Conservation (phyloP, 371 early-diverging fungal species). For the Blakeslea trispora region DNA sequence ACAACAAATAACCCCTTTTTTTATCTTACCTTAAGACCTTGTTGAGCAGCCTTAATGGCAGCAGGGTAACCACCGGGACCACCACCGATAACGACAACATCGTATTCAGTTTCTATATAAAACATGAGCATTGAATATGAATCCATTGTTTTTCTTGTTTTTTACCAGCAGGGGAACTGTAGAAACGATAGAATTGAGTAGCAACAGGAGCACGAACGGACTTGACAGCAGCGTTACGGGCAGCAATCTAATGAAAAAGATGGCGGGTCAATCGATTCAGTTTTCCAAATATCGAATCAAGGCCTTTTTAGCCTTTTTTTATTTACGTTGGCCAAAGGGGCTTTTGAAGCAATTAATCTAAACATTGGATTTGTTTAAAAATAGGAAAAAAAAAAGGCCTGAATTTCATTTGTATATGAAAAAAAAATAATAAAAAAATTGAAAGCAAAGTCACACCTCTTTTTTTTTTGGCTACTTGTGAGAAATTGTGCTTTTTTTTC, state of each 20-base stretch:
- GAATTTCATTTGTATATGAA: too few species aligned
- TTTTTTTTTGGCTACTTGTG: too few species aligned
- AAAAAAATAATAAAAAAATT: conserved; percentile 5
- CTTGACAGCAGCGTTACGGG: conserved; percentile 54
- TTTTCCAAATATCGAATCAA: too few species aligned
- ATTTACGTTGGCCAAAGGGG: conserved; percentile 61
- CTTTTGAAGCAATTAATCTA: conserved; percentile 59
- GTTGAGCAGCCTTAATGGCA: conserved; percentile 98
- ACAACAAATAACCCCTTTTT: background rate
- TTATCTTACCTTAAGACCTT: conserved; percentile 85
- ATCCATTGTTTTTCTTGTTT: too few species aligned
- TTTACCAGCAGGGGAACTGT: conserved; percentile 54
- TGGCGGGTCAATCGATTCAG: too few species aligned
- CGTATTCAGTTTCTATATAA: conserved; percentile 64
- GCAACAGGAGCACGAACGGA: conserved; percentile 57
- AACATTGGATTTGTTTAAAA: conserved; percentile 48
- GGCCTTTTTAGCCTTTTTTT: too few species aligned
- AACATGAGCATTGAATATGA: too few species aligned
- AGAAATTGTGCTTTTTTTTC: too few species aligned
- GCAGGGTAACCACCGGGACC: conserved; percentile 99
- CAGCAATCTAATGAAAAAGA: conserved; percentile 52
- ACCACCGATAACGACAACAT: conserved; percentile 90
- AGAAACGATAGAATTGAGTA: conserved; percentile 58
- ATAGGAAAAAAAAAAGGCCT: conserved; percentile 14
- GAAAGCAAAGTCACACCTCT: background rate